phyloP scores from a whole-genome alignment of 2,329 filamentous ascomycete genomes.

The Neocucurbitaria cava region DNA sequence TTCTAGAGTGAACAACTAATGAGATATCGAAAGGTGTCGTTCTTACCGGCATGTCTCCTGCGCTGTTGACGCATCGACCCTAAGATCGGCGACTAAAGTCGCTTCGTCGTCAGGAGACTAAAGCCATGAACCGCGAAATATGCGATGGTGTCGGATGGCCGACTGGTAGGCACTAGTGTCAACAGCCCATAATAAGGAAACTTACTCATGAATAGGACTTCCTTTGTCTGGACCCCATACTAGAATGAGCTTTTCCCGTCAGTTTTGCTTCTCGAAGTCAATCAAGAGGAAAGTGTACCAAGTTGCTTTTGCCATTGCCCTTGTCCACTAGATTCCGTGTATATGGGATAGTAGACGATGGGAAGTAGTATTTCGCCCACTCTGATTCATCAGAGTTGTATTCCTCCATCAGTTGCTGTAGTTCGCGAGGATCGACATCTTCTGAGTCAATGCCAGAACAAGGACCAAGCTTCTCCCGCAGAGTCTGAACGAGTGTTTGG shows the following conservation, averaged over 20 bases:
- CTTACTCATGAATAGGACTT: constrained; percentile 80
- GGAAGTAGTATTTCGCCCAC: constrained; percentile 78
- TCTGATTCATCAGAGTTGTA: constrained; percentile 74
- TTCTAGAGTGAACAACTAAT: background rate
- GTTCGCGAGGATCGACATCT: constrained; percentile 76
- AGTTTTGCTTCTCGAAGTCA: constrained; percentile 2
- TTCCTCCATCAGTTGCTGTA: constrained; percentile 74
- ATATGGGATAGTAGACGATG: constrained; percentile 74
- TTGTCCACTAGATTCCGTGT: constrained; percentile 90
- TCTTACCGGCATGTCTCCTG: constrained; percentile 37
- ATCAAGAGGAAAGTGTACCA: constrained; percentile 60
- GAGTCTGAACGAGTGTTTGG: constrained; percentile 72
- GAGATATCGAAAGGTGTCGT: constrained; percentile 11
- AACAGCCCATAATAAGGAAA: constrained; percentile 16
- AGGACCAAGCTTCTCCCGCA: constrained; percentile 77
- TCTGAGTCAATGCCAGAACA: constrained; percentile 82
- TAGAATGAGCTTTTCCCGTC: constrained; percentile 70
- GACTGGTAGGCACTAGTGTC: constrained; percentile 16
- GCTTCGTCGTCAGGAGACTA: constrained; percentile 40
- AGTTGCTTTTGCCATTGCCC: constrained; percentile 81
- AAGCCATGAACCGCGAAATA: constrained; percentile 4
- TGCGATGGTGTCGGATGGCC: background rate
- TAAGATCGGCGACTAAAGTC: constrained; percentile 35
- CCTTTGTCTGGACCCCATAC: constrained; percentile 88
- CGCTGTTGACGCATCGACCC: constrained; percentile 36